Percentiles rank a stretch among this genome's conserved stretches.
These are phyloP conservation scores for Phyllosticta citriasiana DNA, from an alignment of 2,329 filamentous ascomycete species.

Conservation along the genomic window DNA sequence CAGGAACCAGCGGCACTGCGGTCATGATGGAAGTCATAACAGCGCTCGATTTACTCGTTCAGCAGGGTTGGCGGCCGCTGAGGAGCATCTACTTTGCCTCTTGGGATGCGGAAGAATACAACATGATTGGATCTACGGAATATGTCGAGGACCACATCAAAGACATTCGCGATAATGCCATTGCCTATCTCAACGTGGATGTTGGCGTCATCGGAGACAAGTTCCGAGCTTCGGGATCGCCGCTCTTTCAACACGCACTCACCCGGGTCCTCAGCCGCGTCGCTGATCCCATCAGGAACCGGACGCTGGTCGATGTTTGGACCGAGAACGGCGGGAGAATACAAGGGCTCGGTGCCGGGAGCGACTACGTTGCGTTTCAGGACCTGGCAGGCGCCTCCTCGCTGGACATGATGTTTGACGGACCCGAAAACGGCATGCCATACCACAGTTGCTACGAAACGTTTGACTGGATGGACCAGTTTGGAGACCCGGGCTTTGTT, in stretches of 20 bases:
- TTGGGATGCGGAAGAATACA: conserved; percentile 93
- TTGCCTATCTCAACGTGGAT: conserved; percentile 88
- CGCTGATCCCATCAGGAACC: conserved; percentile 59
- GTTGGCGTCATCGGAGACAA: conserved; percentile 64
- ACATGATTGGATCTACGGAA: conserved; percentile 87
- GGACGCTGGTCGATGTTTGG: conserved; percentile 67
- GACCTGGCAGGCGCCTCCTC: conserved; percentile 82
- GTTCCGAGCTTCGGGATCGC: conserved; percentile 71
- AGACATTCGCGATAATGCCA: conserved; percentile 59
- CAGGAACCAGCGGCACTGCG: conserved; percentile 59
- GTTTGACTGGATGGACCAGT: conserved; percentile 71
- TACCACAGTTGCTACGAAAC: conserved; percentile 83
- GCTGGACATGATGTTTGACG: conserved; percentile 71
- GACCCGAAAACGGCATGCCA: conserved; percentile 49
- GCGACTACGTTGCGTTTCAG: conserved; percentile 86
- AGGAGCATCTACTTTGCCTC: conserved; percentile 96
- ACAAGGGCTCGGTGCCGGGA: conserved; percentile 59
- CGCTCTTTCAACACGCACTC: conserved; percentile 65
- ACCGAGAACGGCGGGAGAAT: conserved; percentile 50
- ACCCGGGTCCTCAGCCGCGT: conserved; percentile 65
- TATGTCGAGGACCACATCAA: conserved; percentile 81
- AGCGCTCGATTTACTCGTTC: conserved; percentile 68
- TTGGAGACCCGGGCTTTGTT: conserved; percentile 70
- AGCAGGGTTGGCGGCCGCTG: conserved; percentile 76
- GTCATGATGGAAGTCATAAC: conserved; percentile 82